These are phyloP conservation scores for Cinnamomum chago DNA, from an alignment of 164 flowering plant species.

Conservation along the genomic window DNA sequence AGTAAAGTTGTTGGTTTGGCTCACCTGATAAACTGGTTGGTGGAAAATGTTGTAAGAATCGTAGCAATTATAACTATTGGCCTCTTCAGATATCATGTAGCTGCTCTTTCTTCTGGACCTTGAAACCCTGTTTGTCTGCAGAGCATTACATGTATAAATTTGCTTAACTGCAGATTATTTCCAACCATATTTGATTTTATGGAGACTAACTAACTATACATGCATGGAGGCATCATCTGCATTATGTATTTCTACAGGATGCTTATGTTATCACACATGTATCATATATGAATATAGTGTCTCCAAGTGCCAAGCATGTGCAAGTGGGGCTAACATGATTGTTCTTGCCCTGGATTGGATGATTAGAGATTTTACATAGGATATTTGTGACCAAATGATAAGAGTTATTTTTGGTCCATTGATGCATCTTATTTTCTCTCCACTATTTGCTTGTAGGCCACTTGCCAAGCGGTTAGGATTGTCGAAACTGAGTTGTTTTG, in stretches of 20 bases:
- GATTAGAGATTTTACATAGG: background rate
- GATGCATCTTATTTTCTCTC: background rate
- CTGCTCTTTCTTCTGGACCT: background rate
- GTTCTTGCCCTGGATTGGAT: background rate
- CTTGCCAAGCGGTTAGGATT: no score
- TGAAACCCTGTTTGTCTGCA: constrained; percentile 1
- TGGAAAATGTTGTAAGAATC: background rate
- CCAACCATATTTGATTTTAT: background rate
- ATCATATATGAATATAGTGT: background rate
- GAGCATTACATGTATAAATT: background rate
- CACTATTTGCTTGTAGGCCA: background rate
- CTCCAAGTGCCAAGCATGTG: background rate
- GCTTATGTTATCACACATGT: background rate
- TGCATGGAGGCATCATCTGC: no score
- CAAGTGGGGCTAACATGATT: background rate
- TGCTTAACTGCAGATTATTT: background rate
- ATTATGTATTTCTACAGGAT: no score
- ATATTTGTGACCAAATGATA: background rate
- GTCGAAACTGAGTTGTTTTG: no score
- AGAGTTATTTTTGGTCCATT: background rate
- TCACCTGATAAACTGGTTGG: constrained; percentile 11
- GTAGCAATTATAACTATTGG: constrained; percentile 21
- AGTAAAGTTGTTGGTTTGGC: background rate
- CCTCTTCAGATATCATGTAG: constrained; percentile 24
- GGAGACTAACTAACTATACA: no score